These are phyloP conservation scores for Boletellus sp. DNA, from an alignment of 768 basidiomycete genomes.

Conservation along the genomic window DNA sequence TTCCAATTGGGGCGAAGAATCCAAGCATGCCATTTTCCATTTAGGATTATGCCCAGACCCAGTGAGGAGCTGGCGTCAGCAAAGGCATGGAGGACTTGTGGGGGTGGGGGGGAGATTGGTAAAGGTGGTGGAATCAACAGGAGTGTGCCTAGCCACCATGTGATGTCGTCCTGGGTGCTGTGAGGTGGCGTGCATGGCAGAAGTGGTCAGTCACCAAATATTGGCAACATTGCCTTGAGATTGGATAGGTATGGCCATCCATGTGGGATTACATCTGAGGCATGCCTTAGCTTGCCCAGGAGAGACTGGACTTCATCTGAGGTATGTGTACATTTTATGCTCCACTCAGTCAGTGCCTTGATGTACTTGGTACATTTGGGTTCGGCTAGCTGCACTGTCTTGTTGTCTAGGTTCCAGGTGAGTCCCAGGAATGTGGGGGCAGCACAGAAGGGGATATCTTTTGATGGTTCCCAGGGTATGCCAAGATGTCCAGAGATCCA, in stretches of 20 bases:
- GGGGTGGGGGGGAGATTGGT: background rate
- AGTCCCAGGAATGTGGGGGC: constrained; percentile 29
- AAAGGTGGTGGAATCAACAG: background rate
- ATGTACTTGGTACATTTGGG: background rate
- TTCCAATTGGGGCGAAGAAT: too few relatives aligned
- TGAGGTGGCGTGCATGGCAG: too few relatives aligned
- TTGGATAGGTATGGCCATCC: background rate
- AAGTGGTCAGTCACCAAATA: background rate
- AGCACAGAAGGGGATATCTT: background rate
- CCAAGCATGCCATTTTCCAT: background rate
- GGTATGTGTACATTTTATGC: background rate
- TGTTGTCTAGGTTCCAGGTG: background rate
- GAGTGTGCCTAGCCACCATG: too few relatives aligned
- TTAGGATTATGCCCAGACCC: background rate
- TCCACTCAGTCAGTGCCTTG: too few relatives aligned
- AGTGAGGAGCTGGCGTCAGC: background rate
- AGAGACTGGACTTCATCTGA: background rate
- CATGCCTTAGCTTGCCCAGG: background rate
- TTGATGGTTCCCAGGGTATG: background rate
- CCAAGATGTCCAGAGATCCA: background rate
- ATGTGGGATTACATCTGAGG: background rate
- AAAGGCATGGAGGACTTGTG: background rate
- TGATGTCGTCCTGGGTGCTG: constrained; percentile 3
- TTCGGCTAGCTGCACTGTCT: background rate
- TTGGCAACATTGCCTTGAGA: background rate